These are phyloP conservation scores for Amorphotheca resinae DNA, from an alignment of 495 filamentous ascomycete genomes.

Conservation along the genomic window DNA sequence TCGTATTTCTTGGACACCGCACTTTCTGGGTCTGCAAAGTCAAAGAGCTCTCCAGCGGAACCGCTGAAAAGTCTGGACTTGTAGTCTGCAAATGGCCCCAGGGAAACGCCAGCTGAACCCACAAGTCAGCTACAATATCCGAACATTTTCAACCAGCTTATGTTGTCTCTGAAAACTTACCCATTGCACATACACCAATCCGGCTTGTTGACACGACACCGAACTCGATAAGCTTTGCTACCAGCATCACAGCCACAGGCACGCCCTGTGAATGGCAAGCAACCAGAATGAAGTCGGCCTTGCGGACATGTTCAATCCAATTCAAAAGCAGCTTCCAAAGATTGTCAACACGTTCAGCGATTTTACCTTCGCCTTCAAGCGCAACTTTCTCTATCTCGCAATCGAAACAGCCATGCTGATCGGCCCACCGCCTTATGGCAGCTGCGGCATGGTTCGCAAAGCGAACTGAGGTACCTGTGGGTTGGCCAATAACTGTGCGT, in stretches of 20 bases:
- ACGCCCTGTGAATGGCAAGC: conserved; percentile 94
- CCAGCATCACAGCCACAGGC: conserved; percentile 83
- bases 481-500: conserved; percentile 79
- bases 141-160: too few relatives aligned
- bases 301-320: conserved; percentile 82
- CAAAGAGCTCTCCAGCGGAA: conserved; percentile 82
- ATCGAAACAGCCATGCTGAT: conserved; percentile 46
- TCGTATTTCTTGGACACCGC: conserved; percentile 73
- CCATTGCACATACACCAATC: conserved; percentile 80
- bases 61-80: conserved; percentile 72
- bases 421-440: conserved; percentile 70
- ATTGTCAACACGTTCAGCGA: conserved; percentile 75
- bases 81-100: conserved; percentile 83
- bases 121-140: neutral
- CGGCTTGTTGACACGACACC: conserved; percentile 54
- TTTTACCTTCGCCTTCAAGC: conserved; percentile 95
- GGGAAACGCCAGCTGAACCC: conserved; percentile 65
- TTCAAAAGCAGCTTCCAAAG: conserved; percentile 91
- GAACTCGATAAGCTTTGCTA: conserved; percentile 78
- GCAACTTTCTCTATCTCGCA: conserved; percentile 80
- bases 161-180: conserved; percentile 25
- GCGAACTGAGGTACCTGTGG: conserved; percentile 85
- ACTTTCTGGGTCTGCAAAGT: conserved; percentile 71
- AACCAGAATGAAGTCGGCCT: conserved; percentile 78
- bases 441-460: conserved; percentile 83